Conservation (phyloP, 768 basidiomycete species). For the Termitomyces heimii region DNA sequence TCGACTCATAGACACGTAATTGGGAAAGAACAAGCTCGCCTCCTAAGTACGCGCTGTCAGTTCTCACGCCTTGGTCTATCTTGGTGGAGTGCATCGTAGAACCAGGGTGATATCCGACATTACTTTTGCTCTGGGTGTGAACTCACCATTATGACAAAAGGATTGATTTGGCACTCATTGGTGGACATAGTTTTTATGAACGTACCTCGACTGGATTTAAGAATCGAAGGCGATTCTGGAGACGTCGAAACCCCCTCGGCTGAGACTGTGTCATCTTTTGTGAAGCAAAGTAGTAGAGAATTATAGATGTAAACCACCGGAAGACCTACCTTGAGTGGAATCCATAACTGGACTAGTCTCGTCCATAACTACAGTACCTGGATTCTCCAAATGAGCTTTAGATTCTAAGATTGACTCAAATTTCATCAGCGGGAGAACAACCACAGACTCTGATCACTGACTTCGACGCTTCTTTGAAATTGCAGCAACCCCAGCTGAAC, state of each 20-base stretch:
- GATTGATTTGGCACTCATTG: background rate
- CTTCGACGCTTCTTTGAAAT: background rate
- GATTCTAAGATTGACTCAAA: background rate
- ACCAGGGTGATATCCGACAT: background rate
- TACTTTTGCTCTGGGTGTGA: background rate
- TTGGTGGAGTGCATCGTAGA: background rate
- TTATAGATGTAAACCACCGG: background rate
- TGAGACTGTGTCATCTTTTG: background rate
- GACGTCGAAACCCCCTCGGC: background rate
- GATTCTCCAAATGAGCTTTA: background rate
- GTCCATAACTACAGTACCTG: background rate
- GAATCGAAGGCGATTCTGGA: background rate
- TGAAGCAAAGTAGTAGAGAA: background rate
- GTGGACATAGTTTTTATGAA: background rate
- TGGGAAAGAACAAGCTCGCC: background rate
- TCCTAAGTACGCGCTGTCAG: background rate
- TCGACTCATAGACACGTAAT: background rate
- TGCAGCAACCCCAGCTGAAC: conserved; percentile 1
- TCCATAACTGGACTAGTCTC: background rate
- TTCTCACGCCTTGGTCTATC: background rate
- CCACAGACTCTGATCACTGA: background rate
- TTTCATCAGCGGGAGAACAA: background rate
- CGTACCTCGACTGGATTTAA: background rate
- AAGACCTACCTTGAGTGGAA: background rate
- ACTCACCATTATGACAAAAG: background rate